These are phyloP conservation scores for Kodamaea alishanica DNA, from an alignment of 1,139 yeast genomes.

Conservation along the genomic window DNA sequence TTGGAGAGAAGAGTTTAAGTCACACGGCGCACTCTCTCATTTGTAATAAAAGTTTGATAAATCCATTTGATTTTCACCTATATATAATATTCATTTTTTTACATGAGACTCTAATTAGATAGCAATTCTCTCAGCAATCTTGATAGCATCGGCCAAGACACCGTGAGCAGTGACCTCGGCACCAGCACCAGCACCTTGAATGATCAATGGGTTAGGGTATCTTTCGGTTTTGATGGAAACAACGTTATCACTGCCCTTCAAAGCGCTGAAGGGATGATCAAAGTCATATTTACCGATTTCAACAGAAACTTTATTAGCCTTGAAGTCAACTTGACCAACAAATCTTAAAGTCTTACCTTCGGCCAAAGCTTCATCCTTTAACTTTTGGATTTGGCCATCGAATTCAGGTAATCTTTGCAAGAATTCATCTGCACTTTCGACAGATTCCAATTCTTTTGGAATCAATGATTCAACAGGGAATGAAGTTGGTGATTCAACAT, in stretches of 20 bases:
- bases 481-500: constrained; percentile 87
- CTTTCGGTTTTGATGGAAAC: constrained; percentile 88
- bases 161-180: constrained; percentile 99
- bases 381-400: constrained; percentile 72
- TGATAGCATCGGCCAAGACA: constrained; percentile 88
- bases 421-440: constrained; percentile 71
- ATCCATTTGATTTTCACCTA: constrained; percentile 1
- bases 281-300: constrained; percentile 81
- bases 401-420: constrained; percentile 74
- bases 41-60: constrained; percentile 6
- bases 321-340: constrained; percentile 85
- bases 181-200: constrained; percentile 99
- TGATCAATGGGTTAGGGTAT: constrained; percentile 85
- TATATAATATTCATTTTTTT: background rate
- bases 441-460: constrained; percentile 79
- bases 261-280: constrained; percentile 93
- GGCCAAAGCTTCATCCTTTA: constrained; percentile 76
- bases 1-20: constrained; percentile 37
- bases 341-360: constrained; percentile 88
- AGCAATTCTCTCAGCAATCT: constrained; percentile 82
- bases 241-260: constrained; percentile 94
- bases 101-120: constrained; percentile 15
- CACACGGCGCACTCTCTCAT: constrained; percentile 4
- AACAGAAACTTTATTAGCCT: constrained; percentile 66
- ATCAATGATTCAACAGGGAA: constrained; percentile 93